Conservation (phyloP, 352 stramenopile genomes). For the Stramenopiles sp. region DNA sequence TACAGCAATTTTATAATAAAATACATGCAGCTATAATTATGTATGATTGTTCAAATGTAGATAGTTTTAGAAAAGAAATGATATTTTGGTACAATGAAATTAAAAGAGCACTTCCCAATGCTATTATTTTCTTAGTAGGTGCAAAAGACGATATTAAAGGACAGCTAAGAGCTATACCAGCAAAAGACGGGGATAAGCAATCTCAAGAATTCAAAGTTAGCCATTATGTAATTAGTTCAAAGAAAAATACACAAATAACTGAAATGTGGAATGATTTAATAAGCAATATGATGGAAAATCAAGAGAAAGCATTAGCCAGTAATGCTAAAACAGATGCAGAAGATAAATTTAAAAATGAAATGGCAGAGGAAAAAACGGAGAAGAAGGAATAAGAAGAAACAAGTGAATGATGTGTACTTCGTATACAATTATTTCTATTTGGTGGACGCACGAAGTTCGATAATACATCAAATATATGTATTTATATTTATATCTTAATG, state of each 20-base stretch:
- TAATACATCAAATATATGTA: no score
- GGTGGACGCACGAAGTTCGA: no score
- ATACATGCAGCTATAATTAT: not conserved
- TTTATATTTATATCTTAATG: no score
- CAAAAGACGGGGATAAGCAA: not conserved
- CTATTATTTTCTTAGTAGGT: not conserved
- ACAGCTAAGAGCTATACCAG: not conserved
- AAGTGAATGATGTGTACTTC: no score
- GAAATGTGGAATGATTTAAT: not conserved
- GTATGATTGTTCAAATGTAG: not conserved
- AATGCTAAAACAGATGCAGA: not conserved
- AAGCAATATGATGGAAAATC: not conserved
- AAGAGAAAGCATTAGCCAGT: not conserved
- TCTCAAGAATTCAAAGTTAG: not conserved
- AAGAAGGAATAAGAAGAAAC: no score
- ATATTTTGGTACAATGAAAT: constrained; percentile 6
- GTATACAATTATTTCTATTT: no score
- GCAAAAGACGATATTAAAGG: not conserved
- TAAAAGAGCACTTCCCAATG: not conserved
- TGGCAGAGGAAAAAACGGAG: no score
- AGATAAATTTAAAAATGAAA: no score
- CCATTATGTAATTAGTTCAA: not conserved
- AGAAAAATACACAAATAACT: not conserved
- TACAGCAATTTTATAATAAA: not conserved
- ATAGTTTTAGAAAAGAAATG: not conserved